Evolutionary conservation across 208 protist genomes (phyloP), one percentile per base, ranked within the genome.

Genomic region (Cochliopodium minus): DNA sequence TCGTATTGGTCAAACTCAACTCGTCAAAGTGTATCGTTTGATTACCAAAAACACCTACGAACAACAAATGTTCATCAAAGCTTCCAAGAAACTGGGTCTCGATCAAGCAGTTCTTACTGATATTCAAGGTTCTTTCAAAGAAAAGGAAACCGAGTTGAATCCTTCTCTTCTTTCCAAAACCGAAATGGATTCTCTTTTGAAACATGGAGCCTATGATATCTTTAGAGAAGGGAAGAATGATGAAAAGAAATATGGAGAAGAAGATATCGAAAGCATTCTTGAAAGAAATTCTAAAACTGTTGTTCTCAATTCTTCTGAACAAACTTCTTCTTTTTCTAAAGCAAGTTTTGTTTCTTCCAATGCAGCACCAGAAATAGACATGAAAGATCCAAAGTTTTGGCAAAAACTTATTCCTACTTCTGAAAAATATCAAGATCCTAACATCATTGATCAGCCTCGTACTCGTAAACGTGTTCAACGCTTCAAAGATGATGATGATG

Each of bases 1-100:
- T 71, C 82, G 94, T 57, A 97, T 98, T 64, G 92, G 93, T 25
- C 93, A 97, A 66, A 94, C 79, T 47, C 88, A 91, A 43, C 83
- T 78, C 29, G 94, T 97, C 0, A 86, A 76, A 22, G 76, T 97
- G 4, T 97, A 92, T 69, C 82, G 92, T 48, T 90, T 97, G 48
- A 78, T 97, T 13, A 95, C 90, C 22, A 88, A 96, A 61, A 80
- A 80, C 32, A 93, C 92, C 1, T 79, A 96, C 23, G 93, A 98
- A 67, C 90, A 97, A 67, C 87, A 90, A 61, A 94, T 97, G 38
- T 87, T 97, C 46, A 85, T 92, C 34, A 82, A 90, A 5, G 94
- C 94, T 6, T 73, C 92, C 32, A 91, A 85, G 67, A 97, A 97
- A 62, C 79, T 98, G 10, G 91, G 91, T 42, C 72, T 98, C 57